Conservation (phyloP, 1,284 basidiomycete species). For the Fomes fomentarius region DNA sequence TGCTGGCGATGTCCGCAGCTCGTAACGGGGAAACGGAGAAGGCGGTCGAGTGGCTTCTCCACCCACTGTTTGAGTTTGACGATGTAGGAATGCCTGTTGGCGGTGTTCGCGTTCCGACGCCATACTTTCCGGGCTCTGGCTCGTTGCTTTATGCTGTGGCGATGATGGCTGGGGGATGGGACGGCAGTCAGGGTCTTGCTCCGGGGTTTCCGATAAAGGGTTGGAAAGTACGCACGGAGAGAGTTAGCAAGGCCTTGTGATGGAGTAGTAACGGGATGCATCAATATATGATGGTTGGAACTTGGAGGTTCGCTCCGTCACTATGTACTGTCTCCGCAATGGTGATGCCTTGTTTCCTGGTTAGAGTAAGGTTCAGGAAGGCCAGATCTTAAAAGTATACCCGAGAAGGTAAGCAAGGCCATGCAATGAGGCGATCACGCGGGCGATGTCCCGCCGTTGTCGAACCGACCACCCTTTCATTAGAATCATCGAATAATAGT, state of each 20-base stretch:
- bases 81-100: constrained; percentile 65
- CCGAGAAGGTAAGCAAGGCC: no score
- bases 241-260: constrained; percentile 45
- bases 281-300: no score
- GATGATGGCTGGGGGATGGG: constrained; percentile 63
- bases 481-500: no score
- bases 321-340: no score
- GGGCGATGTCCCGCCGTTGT: no score
- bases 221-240: constrained; percentile 51
- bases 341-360: no score
- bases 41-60: constrained; percentile 58
- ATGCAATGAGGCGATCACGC: no score
- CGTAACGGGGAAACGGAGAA: constrained; percentile 50
- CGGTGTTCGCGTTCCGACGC: constrained; percentile 58
- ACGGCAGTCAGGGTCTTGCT: constrained; percentile 42
- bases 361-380: no score
- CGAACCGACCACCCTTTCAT: no score
- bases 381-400: no score
- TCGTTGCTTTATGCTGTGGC: constrained; percentile 54
- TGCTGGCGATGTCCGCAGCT: constrained; percentile 66
- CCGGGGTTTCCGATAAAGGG: constrained; percentile 53
- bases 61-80: constrained; percentile 59
- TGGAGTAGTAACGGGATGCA: neutral
- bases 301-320: no score
- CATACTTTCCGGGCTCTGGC: constrained; percentile 63